Evolutionary conservation across 441 rosid genomes (phyloP), one percentile per base, ranked within the genome.

Genomic region (Erysimum pusillum): DNA sequence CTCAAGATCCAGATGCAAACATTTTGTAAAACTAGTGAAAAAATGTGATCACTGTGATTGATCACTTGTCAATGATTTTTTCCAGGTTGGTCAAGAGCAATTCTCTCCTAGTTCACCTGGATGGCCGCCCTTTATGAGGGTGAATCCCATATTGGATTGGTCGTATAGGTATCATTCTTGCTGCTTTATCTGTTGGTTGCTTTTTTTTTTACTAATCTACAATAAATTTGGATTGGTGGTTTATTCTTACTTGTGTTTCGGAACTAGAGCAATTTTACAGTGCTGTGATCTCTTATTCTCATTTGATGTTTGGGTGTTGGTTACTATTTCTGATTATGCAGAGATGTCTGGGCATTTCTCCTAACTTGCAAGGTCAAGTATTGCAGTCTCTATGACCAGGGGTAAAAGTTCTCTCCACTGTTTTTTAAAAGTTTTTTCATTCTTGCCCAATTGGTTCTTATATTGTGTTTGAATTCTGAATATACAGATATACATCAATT

Each of bases 91-190:
- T 72, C 99, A 96, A 85, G 98, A 94, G 78, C 99, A 91, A 74
- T 96, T 96, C 83, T 96, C 98, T 54, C 99, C 99, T 42, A 94
- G 99, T 82, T 92, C 99, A 63, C 96, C 96, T 63, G 99, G 99
- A 61, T 96, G 99, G 99, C 98, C 99, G 9, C 90, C 98, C 68
- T 96, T 96, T 82, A 96, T 96, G 98, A 90, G 99, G 84, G 96
- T 96, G 80, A 96, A 96, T 91, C 99, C 99, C 67, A 96, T 96
- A 73, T 87, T 96, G 85, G 99, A 96, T 86, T 96, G 99, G 98
- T 96, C 99, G 9, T 92, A 92, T 85, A 96, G 98, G 99, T 96
- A 44, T 79, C 41, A 51, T 42, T 34, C 15, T 42, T 75, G 63
- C 31, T 57, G 28, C 46, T 51, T 44, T 54, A 66, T 58, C 57